Evolutionary conservation across 441 rosid species (phyloP).

Genomic region (Erysimum cheiri): DNA sequence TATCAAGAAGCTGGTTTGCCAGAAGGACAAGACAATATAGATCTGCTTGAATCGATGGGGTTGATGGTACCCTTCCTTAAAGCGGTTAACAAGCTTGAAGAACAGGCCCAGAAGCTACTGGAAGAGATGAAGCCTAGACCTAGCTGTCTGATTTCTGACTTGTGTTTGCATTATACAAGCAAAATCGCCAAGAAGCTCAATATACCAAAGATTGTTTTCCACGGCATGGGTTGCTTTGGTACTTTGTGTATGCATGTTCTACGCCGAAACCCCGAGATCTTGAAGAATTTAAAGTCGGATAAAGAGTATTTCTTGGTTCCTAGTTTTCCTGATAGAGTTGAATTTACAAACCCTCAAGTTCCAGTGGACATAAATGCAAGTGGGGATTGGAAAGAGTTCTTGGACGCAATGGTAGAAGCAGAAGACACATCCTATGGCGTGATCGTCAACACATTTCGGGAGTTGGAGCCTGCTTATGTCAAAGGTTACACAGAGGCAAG

Average conservation of each 20-base stretch:
- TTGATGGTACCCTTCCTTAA: constrained; percentile 18
- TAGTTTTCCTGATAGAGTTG: constrained; percentile 49
- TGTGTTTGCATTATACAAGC: constrained; percentile 41
- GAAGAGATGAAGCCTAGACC: constrained; percentile 41
- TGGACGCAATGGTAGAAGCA: constrained; percentile 4
- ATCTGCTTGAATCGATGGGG: constrained; percentile 25
- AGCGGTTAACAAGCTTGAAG: constrained; percentile 42
- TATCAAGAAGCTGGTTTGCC: constrained; percentile 38
- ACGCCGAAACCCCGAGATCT: constrained; percentile 13
- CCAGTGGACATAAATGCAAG: background rate
- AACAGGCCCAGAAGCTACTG: constrained; percentile 37
- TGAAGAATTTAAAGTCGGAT: constrained; percentile 22
- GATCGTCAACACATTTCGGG: constrained; percentile 46
- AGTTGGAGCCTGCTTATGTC: constrained; percentile 45
- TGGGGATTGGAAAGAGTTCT: constrained; percentile 14
- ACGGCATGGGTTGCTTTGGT: constrained; percentile 46
- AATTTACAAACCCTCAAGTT: constrained; percentile 46
- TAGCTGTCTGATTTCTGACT: constrained; percentile 48
- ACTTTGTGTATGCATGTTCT: constrained; percentile 39
- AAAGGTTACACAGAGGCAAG: constrained; percentile 33
- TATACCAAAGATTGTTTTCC: constrained; percentile 49
- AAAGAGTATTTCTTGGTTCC: constrained; percentile 55
- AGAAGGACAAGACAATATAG: constrained; percentile 41
- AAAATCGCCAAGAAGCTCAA: constrained; percentile 42
- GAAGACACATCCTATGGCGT: constrained; percentile 41